A percentile compares a stretch with the other conserved stretches of the same genome.
Conservation (phyloP, 1,284 basidiomycete genomes). For the Rhodotorula sp. region DNA sequence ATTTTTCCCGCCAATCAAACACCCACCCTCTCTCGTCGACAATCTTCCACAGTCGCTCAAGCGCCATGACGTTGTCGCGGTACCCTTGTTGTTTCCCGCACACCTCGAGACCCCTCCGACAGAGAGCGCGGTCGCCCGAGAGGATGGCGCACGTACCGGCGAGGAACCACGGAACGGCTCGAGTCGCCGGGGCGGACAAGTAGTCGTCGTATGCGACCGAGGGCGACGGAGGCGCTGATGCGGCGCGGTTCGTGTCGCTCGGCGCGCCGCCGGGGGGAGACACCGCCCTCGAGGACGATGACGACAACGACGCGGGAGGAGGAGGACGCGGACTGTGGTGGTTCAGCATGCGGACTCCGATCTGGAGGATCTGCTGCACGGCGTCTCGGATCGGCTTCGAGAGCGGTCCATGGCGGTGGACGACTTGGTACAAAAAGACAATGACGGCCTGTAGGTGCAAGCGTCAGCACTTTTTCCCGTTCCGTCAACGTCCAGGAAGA, state of each 20-base stretch:
- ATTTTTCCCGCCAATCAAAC: slow-evolving; percentile 31
- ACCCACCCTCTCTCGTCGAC: slow-evolving; percentile 30
- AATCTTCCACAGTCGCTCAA: slow-evolving; percentile 32
- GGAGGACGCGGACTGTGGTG: background rate
- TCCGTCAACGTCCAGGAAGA: background rate
- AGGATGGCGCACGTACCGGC: slow-evolving; percentile 30
- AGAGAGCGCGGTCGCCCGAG: slow-evolving; percentile 21
- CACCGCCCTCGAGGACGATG: background rate
- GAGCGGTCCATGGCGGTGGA: slow-evolving; percentile 28
- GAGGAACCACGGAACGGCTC: slow-evolving; percentile 37
- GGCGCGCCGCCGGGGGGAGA: no score
- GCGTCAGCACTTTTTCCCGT: background rate
- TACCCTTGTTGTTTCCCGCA: slow-evolving; percentile 30
- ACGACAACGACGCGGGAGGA: background rate
- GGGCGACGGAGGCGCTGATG: background rate
- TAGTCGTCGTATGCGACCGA: slow-evolving; percentile 15
- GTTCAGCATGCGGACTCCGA: slow-evolving; percentile 22
- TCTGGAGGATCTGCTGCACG: slow-evolving; percentile 29
- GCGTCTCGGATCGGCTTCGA: slow-evolving; percentile 15
- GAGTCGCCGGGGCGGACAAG: slow-evolving; percentile 18
- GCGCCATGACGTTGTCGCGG: slow-evolving; percentile 22
- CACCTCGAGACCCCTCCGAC: slow-evolving; percentile 18
- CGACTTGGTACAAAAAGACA: slow-evolving; percentile 35
- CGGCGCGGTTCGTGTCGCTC: background rate
- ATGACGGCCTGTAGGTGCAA: slow-evolving; percentile 23